Conservation (phyloP, 306 rosid genomes). For the Gastrolobium bilobum region DNA sequence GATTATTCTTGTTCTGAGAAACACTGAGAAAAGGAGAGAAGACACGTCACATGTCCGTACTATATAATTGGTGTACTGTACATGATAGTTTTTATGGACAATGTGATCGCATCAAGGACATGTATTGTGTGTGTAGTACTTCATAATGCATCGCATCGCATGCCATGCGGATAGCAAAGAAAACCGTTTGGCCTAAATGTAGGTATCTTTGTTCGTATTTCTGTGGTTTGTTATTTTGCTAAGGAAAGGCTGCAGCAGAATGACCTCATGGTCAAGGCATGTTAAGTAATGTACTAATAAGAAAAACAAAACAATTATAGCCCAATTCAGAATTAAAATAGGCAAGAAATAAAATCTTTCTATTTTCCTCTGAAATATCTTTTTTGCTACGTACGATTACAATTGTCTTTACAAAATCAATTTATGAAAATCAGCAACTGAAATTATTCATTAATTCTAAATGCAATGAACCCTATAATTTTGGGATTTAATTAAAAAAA, state of each 20-base stretch:
- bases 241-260: slow-evolving; percentile 28
- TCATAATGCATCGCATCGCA: not conserved
- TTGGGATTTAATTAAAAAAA: not conserved
- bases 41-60: not conserved
- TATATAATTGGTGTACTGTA: not conserved
- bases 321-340: not conserved
- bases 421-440: not conserved
- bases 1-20: not conserved
- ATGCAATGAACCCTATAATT: not conserved
- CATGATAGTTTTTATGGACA: not conserved
- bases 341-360: not conserved
- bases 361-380: no score
- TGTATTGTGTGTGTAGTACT: not conserved
- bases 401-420: not conserved
- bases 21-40: not conserved
- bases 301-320: no score
- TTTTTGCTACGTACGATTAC: no score
- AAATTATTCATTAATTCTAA: not conserved
- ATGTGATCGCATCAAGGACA: not conserved
- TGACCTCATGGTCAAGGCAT: slow-evolving; percentile 29
- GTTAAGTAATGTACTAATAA: not conserved
- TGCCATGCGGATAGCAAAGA: not conserved
- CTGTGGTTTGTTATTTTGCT: slow-evolving; percentile 29
- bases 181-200: slow-evolving; percentile 9
- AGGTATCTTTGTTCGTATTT: not conserved